phyloP scores from a whole-genome alignment of 768 basidiomycete species.

The Lactifluus rugatus region DNA sequence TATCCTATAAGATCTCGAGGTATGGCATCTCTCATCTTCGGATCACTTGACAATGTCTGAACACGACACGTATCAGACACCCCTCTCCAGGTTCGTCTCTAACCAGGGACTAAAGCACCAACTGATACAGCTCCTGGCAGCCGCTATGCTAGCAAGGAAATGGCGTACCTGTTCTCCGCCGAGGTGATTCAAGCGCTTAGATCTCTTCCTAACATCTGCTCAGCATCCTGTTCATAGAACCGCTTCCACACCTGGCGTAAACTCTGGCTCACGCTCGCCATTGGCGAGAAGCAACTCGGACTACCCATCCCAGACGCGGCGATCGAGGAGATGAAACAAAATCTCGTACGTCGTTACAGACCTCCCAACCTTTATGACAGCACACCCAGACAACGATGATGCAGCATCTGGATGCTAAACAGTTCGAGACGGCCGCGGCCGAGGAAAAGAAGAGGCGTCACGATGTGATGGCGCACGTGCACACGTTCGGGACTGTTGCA shows the following conservation, averaged over 20 bases:
- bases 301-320: conserved; percentile 83
- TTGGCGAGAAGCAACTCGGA: conserved; percentile 93
- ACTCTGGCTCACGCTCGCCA: conserved; percentile 93
- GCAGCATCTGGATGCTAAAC: conserved; percentile 74
- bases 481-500: conserved; percentile 90
- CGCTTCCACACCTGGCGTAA: conserved; percentile 93
- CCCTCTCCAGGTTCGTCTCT: conserved; percentile 7
- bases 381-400: not conserved
- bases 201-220: not conserved
- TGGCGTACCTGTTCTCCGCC: conserved; percentile 94
- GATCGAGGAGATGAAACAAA: conserved; percentile 88
- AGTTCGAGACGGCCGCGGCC: conserved; percentile 83
- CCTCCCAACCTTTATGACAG: not conserved
- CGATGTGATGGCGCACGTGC: conserved; percentile 99
- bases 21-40: not conserved
- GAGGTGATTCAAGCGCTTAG: conserved; percentile 42
- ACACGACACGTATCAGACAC: conserved; percentile 14
- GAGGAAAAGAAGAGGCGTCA: conserved; percentile 98
- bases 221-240: conserved; percentile 41
- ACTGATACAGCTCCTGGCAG: conserved; percentile 31
- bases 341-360: conserved; percentile 55
- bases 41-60: conserved; percentile 4
- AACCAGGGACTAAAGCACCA: not conserved
- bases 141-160: conserved; percentile 98
- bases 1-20: not conserved